Evolutionary conservation across 768 basidiomycete species (phyloP), one percentile per base, ranked within the genome.

Genomic region (Tubosaeta brunneosetosa): DNA sequence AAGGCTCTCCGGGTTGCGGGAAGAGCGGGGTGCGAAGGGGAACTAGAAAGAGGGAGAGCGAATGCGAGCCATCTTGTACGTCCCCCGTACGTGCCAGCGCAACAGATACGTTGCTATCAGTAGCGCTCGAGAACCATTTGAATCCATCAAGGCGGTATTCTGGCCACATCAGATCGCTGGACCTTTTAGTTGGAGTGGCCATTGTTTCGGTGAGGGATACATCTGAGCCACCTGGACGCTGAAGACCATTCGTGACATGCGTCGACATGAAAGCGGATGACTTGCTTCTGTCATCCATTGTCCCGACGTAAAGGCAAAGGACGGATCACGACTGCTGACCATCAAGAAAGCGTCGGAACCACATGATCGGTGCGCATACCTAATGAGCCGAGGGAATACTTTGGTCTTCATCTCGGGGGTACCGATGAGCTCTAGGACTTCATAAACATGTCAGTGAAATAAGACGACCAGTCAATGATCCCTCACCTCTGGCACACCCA

Each of bases 201-300:
- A 71, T 72, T 1, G 86, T 89, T 64, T 90, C 88, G 22, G 22
- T 86, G 47, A 81, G 77, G 3, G 85, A 86, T 12, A 90, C 80
- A 60, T 89, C 88, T 10, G 86, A 89, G 3, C 86, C 85, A 33
- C 86, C 87, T 12, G 85, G 79, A 22, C 22, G 17, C 84, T 85
- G 47, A 14, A 27, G 11, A 16, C 37, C 33, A 10, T 25, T 25
- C 31, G 26, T 56, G 26, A 55, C 22, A 6, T 25, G 19, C 16
- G 6, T 14, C 5, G 19, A 19, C 22, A 22, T 42, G 43, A 14
- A 12, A 46, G 0, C 14, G 12, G 16, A 9, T 36, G 32, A 54
- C 65, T 4, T 53, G 78, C 86, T 71, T 89, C 86, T 3, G 88
- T 89, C 88, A 88, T 88, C 87, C 87, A 91, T 67, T 91, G 88